These are phyloP conservation scores for Coccomyxa sp. DNA, from an alignment of 139 green algal genomes.

Conservation along the genomic window DNA sequence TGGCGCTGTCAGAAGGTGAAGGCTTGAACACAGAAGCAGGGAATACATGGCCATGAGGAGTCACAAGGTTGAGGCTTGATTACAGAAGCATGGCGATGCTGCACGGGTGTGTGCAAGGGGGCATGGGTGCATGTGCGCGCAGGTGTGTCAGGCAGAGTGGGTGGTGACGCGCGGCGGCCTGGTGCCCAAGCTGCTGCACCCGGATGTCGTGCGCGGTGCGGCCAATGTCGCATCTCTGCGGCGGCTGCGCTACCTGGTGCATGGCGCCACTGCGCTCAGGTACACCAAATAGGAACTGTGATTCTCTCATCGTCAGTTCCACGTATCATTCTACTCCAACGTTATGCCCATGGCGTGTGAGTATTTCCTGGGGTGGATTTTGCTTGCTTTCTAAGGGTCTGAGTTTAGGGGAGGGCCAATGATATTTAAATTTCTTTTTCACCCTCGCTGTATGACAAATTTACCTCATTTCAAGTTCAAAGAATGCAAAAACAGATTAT, in stretches of 20 bases:
- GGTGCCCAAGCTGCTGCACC: constrained; percentile 23
- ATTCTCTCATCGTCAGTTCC: not conserved
- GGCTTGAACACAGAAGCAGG: no score
- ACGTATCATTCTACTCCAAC: not conserved
- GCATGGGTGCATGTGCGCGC: constrained; percentile 32
- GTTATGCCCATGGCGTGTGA: not conserved
- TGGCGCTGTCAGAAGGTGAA: no score
- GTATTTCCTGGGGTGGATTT: no score
- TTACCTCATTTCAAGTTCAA: no score
- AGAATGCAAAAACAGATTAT: no score
- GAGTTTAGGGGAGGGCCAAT: constrained; percentile 1
- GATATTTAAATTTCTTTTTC: no score
- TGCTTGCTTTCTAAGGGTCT: not conserved
- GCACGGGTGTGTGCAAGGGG: not conserved
- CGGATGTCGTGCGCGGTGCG: constrained; percentile 33
- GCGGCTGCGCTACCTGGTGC: constrained; percentile 38
- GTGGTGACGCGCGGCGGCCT: constrained; percentile 27
- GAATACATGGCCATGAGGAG: no score
- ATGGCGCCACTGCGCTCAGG: constrained; percentile 18
- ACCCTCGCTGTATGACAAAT: not conserved
- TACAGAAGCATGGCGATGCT: no score
- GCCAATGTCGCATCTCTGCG: constrained; percentile 42
- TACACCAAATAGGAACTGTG: not conserved
- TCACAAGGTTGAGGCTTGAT: no score
- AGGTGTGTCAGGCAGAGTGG: constrained; percentile 23